Conservation (phyloP, 2,329 filamentous ascomycete genomes). For the Eurotiales sp. region DNA sequence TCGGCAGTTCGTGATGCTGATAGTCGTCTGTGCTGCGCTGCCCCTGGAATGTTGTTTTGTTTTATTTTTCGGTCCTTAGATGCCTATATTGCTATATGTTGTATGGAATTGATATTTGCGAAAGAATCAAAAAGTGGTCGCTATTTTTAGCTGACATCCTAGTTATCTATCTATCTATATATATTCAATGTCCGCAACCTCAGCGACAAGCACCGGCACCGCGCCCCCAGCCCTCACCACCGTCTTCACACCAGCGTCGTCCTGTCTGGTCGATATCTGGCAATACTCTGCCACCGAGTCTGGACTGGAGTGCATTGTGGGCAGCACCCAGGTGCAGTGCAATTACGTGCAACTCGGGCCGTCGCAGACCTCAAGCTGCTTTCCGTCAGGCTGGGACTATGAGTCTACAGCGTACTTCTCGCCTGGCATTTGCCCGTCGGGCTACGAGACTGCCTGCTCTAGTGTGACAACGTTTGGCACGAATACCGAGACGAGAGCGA, state of each 20-base stretch:
- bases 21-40: too few species aligned
- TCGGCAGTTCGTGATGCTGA: too few species aligned
- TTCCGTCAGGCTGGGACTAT: neutral
- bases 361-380: conserved; percentile 3
- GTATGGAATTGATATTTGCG: too few species aligned
- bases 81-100: too few species aligned
- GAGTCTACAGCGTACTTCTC: conserved; percentile 2
- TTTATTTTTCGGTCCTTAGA: too few species aligned
- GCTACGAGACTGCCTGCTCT: neutral
- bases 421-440: conserved; percentile 6
- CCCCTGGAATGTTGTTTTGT: too few species aligned
- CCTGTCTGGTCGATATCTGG: conserved; percentile 6
- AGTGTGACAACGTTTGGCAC: conserved; percentile 1
- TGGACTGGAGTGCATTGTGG: neutral
- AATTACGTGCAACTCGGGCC: conserved; percentile 6
- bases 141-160: too few species aligned
- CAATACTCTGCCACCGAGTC: neutral
- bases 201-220: neutral
- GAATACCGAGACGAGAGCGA: conserved; percentile 7
- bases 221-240: conserved; percentile 1
- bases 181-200: neutral
- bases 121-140: too few species aligned
- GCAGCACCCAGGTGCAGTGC: neutral
- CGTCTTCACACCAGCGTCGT: conserved; percentile 8
- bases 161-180: too few species aligned